Base-by-base conservation (phyloP, 495 filamentous ascomycete genomes). In the Penicillium silybi region DNA sequence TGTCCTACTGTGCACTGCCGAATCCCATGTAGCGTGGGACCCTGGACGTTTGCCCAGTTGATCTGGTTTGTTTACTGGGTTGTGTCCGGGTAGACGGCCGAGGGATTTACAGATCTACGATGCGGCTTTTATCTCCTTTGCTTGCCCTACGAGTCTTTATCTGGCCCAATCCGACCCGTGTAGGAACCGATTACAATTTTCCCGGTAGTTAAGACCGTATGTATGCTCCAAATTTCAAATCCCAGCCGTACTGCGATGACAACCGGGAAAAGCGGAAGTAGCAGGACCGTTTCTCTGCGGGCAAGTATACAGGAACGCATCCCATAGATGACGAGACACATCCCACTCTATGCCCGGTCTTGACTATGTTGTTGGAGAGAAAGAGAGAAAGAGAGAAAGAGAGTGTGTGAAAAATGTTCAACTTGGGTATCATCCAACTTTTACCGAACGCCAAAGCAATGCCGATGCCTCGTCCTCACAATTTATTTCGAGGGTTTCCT, bases 401-500 rank as follows among this genome's bases (percentile, higher is more conserved):
- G 18, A 29, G 17, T n/a, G n/a, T n/a, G n/a, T n/a, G n/a, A n/a
- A n/a, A n/a, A n/a, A 55, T 18, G 20, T 52, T 46, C 38, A 38
- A 51, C 38, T 46, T 48, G 48, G 44, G 54, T 56, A 53, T 56
- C 48, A 49, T 49, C 32, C 35, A 42, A 39, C n/a, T 41, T 16
- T 18, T 39, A 42, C 27, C 35, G 27, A 55, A 44, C 41, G 37
- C n/a, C 41, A 56, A 35, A 32, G 34, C 39, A 38, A 51, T 43
- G 23, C 19, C 41, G 41, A 43, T 13, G 19, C 15, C 40, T 47
- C 22, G 3, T 7, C n/a, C n/a, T 71, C 55, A 70, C 25, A 63
- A 54, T 52, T 72, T 75, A 45, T 71, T 62, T 42, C 66, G 58
- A 27, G 71, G 68, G 26, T 71, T 73, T 11, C 73, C 74, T 50